A percentile compares a stretch with the other conserved stretches of the same genome.
Conservation (phyloP, 2,329 filamentous ascomycete species). For the Exophiala alcalophila region DNA sequence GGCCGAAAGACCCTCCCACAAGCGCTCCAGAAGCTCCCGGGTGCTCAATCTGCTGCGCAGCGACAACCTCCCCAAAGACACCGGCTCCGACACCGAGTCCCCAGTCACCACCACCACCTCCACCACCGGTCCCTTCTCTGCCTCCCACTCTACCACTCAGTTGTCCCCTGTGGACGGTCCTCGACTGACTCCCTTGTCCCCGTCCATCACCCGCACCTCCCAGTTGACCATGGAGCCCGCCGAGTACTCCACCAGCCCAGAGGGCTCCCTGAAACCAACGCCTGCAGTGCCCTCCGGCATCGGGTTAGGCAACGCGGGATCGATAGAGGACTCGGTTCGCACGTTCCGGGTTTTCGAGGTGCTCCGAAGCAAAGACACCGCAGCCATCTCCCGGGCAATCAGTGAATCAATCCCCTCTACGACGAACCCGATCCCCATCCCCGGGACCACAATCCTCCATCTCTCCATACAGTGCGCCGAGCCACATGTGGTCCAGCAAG, state of each 20-base stretch:
- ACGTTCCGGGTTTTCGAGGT: conserved; percentile 95
- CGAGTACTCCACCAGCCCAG: conserved; percentile 34
- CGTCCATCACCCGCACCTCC: conserved; percentile 32
- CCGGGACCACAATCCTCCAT: conserved; percentile 84
- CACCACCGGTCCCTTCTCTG: conserved; percentile 17
- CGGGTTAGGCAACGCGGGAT: conserved; percentile 41
- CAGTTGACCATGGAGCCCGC: conserved; percentile 31
- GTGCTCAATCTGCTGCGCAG: conserved; percentile 55
- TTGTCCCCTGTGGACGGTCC: conserved; percentile 17
- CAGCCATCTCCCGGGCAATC: conserved; percentile 82
- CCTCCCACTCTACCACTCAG: conserved; percentile 10
- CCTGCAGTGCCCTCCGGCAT: conserved; percentile 33
- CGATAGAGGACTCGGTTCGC: conserved; percentile 87
- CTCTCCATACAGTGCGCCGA: conserved; percentile 95
- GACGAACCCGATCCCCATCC: conserved; percentile 40
- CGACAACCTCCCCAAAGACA: conserved; percentile 48
- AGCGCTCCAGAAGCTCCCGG: conserved; percentile 54
- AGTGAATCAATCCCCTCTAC: conserved; percentile 53
- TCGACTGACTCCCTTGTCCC: conserved; percentile 23
- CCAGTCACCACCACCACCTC: conserved; percentile 22
- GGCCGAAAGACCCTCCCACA: conserved; percentile 41
- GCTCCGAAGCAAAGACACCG: conserved; percentile 83
- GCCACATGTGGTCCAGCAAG: conserved; percentile 85
- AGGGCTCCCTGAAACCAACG: conserved; percentile 32
- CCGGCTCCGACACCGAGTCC: conserved; percentile 35